Percentiles rank a stretch among this genome's conserved stretches.
phyloP scores from a whole-genome alignment of 1,284 basidiomycete species.

The Volvariella surrecta region DNA sequence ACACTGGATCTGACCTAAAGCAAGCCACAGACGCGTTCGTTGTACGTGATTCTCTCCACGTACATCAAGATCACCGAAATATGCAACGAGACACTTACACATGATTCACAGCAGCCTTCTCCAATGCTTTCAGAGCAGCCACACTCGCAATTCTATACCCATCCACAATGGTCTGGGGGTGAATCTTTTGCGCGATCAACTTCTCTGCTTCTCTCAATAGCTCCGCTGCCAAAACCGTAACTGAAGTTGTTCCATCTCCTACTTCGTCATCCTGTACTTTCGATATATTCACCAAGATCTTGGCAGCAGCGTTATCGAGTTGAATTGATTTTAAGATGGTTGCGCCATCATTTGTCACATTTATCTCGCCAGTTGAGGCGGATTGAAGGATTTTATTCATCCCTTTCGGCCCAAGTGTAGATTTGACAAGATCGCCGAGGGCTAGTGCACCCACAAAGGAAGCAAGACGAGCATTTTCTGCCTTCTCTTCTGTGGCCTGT shows the following conservation, averaged over 20 bases:
- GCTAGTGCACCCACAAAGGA: conserved; percentile 97
- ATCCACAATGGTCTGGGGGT: conserved; percentile 99
- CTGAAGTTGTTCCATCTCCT: conserved; percentile 94
- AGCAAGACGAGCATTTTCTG: conserved; percentile 97
- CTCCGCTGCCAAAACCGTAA: conserved; percentile 91
- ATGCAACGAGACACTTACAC: conserved; percentile 40
- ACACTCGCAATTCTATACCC: conserved; percentile 91
- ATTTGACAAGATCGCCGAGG: conserved; percentile 96
- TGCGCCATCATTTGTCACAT: conserved; percentile 97
- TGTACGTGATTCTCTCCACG: not conserved
- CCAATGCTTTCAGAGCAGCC: conserved; percentile 81
- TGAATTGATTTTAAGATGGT: conserved; percentile 97
- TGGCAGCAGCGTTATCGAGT: conserved; percentile 97
- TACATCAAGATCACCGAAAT: not conserved
- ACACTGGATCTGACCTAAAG: conserved; percentile 55
- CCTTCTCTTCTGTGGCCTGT: conserved; percentile 93
- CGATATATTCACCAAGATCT: conserved; percentile 99
- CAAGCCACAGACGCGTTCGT: not conserved
- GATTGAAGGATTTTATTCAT: conserved; percentile 98
- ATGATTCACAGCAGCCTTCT: conserved; percentile 78
- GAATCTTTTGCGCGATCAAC: conserved; percentile 87
- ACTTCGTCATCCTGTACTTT: conserved; percentile 99
- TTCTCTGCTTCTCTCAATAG: conserved; percentile 94
- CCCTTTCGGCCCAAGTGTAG: conserved; percentile 95
- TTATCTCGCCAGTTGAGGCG: conserved; percentile 85